Base-by-base conservation (phyloP, 345 rosid genomes). In the Citrus sp. region DNA sequence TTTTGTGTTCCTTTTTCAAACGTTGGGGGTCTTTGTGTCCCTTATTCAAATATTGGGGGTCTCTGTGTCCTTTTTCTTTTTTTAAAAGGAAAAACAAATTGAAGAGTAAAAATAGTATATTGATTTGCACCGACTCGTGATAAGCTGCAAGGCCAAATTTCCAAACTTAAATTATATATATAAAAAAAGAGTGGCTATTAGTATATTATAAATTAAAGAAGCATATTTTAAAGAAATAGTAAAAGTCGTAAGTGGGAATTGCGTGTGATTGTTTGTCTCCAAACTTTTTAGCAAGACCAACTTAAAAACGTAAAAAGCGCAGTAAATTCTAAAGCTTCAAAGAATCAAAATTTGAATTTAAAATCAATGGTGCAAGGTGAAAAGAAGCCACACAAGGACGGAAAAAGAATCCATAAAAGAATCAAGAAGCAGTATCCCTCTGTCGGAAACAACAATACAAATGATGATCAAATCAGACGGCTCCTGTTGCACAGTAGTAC, bases 381-480 rank as follows among this genome's bases (percentile, higher is more conserved):
- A 22, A 56, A 42, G 18, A 69, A 75, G 27, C 56, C n/a, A 65
- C 22, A 3, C 34, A 16, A 14, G 56, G 21, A 54, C 2, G 22
- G 2, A 63, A 46, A 62, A 34, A 37, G 70, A 32, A 51, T 35
- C 72, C 28, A 28, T 37, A 25, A 67, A 67, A 34, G 5, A 68
- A 14, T n/a, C 37, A 64, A 34, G 67, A 30, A 6, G 68, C n/a
- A 32, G 64, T 14, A n/a, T 16, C 66, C 46, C 28, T 30, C 18
- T 71, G 83, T 76, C 83, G 80, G 80, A 46, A 65, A 65, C 55
- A 6, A 9, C 49, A 38, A 16, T 25, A 3, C 13, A 68, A 25
- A 73, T 61, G 56, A 74, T 62, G 59, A 60, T 60, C 51, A 24
- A 42, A 59, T 63, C 80, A 27, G 21, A 49, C 66, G 78, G 72